Base-by-base conservation (phyloP, 2,329 filamentous ascomycete genomes). In the Chrysoporthe austroafricana region DNA sequence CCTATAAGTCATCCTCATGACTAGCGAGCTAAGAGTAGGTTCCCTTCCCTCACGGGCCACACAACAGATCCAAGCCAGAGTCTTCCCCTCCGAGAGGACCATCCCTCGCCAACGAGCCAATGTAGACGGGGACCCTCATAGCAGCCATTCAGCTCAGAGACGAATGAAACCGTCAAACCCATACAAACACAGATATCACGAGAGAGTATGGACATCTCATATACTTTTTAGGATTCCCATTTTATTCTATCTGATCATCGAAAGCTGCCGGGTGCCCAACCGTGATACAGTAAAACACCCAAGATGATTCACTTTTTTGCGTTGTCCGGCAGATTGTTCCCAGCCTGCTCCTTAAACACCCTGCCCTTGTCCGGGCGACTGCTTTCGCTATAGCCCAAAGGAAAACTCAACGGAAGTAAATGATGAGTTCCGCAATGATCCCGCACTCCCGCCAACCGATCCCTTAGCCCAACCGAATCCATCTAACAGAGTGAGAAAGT, bases 321-420 rank as follows among this genome's bases (percentile, higher is more conserved):
- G 13, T 13, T 54, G 32, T 26, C 13, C 7, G 18, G 57, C 57
- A 60, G n/a, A 44, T 16, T 44, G 26, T 14, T 9, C n/a, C n/a
- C n/a, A n/a, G n/a, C 36, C 57, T 60, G 64, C 64, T 59, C 64
- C 62, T 52, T 36, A 67, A 67, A 69, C 68, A 69, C 68, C 68
- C 14, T 42, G n/a, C 21, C 56, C 26, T 32, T 66, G 42, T 21
- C 48, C 32, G 36, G 39, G 58, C 59, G 57, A 62, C 62, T 39
- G 42, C 9, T 16, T 44, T 21, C 34, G 36, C 57, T 34, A 60
- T 60, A 18, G 57, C n/a, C 36, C 57, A 60, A 60, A 32, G 16
- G 57, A 21, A 39, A 14, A 44, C 39, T 26, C 57, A 21, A 32
- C 18, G 11, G 13, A 21, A 44, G 42, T 13, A 62, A 39, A 36